Conservation (phyloP, 179 eudicot genomes). For the Patellifolia procumbens region DNA sequence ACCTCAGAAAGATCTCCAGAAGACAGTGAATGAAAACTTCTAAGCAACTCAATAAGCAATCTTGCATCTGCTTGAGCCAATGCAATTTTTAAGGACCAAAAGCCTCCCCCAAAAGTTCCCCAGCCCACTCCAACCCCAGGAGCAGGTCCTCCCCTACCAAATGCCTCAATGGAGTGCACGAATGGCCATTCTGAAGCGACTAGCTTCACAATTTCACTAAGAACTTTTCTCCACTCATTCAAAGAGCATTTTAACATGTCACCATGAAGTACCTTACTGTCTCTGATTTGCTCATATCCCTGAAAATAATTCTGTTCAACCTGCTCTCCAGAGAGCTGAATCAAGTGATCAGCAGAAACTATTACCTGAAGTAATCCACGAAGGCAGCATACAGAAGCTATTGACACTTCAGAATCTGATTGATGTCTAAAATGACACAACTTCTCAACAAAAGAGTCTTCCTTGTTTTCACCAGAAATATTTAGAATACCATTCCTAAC, state of each 20-base stretch:
- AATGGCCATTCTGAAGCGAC: conserved; percentile 47
- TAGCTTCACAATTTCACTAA: conserved; percentile 46
- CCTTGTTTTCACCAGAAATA: conserved; percentile 30
- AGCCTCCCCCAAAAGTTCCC: conserved; percentile 81
- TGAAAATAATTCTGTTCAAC: conserved; percentile 25
- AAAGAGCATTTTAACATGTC: conserved; percentile 56
- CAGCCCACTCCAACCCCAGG: conserved; percentile 94
- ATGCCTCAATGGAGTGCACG: conserved; percentile 55
- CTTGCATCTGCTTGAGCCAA: conserved; percentile 65
- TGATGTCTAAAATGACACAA: conserved; percentile 54
- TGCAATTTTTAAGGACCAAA: conserved; percentile 59
- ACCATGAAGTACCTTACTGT: conserved; percentile 45
- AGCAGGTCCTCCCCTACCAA: conserved; percentile 94
- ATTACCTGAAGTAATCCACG: conserved; percentile 52
- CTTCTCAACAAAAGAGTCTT: conserved; percentile 46
- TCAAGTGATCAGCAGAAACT: conserved; percentile 60
- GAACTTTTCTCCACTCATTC: conserved; percentile 43
- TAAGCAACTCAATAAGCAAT: conserved; percentile 57
- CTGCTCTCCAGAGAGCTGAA: conserved; percentile 42
- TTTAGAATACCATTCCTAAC: conserved; percentile 49
- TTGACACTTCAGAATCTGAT: conserved; percentile 48
- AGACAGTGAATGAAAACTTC: conserved; percentile 32
- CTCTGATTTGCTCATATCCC: conserved; percentile 27
- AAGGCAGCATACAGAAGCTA: conserved; percentile 73
- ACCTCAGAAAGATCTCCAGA: conserved; percentile 25